phyloP scores from a whole-genome alignment of 345 rosid species.

The Eutrema yunnanense region DNA sequence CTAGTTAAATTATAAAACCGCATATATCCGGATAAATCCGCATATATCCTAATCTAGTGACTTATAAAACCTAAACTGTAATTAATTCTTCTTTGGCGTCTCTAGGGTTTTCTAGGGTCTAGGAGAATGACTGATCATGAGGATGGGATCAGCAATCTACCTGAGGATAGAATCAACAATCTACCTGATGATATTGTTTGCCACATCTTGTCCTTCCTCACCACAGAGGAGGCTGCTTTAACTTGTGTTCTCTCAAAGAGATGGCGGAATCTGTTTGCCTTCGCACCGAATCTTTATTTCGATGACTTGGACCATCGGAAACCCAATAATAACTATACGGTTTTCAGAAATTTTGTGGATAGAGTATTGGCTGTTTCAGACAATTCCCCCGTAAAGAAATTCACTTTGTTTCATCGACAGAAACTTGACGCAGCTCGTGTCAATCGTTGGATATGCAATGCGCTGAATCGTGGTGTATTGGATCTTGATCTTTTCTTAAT shows the following conservation, averaged over 20 bases:
- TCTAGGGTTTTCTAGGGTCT: too few species aligned
- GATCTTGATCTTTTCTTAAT: background rate
- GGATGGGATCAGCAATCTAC: too few species aligned
- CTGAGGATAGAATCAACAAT: background rate
- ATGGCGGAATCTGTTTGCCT: background rate
- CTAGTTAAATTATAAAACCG: too few species aligned
- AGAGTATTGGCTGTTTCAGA: background rate
- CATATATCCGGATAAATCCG: too few species aligned
- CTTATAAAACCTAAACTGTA: too few species aligned
- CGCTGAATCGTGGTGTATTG: background rate
- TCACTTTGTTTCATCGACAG: background rate
- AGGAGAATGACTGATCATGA: too few species aligned
- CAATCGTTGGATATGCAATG: background rate
- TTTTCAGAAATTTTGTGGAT: background rate
- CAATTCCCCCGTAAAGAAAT: background rate
- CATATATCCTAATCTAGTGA: too few species aligned
- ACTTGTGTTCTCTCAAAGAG: background rate
- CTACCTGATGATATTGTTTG: background rate
- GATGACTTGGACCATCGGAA: background rate
- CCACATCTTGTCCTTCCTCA: background rate
- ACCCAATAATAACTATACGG: too few species aligned
- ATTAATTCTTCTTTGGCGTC: too few species aligned
- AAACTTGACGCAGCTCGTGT: background rate
- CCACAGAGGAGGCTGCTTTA: background rate
- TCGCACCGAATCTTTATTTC: background rate